phyloP scores from a whole-genome alignment of 2,329 filamentous ascomycete genomes.

The Cordyceps javanica region DNA sequence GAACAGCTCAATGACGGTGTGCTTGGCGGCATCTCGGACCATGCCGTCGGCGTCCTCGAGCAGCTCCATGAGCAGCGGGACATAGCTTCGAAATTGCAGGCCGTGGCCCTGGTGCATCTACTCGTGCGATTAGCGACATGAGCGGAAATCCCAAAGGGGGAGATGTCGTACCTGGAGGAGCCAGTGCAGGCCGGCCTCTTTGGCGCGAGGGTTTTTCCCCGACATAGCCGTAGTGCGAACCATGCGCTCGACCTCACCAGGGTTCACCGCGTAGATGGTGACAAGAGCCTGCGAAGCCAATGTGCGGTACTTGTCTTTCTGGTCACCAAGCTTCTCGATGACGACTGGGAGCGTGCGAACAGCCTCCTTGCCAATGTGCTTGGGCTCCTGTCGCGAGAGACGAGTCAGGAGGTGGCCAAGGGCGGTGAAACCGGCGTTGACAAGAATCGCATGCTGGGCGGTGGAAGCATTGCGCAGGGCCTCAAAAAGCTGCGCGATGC shows the following conservation, averaged over 20 bases:
- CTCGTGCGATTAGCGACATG: neutral
- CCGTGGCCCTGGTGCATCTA: conserved; percentile 77
- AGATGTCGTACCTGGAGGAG: conserved; percentile 59
- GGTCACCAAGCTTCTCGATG: conserved; percentile 79
- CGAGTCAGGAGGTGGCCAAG: conserved; percentile 84
- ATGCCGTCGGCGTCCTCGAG: conserved; percentile 85
- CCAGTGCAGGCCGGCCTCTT: conserved; percentile 82
- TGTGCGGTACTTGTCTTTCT: conserved; percentile 75
- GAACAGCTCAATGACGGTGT: conserved; percentile 81
- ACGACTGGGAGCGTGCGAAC: conserved; percentile 67
- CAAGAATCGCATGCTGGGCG: conserved; percentile 70
- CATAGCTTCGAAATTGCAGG: conserved; percentile 76
- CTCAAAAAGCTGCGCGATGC: conserved; percentile 71
- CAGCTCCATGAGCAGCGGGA: conserved; percentile 74
- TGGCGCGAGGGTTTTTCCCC: conserved; percentile 76
- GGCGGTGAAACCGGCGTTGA: conserved; percentile 79
- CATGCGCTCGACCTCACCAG: conserved; percentile 69
- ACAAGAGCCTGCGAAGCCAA: conserved; percentile 69
- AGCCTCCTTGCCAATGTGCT: conserved; percentile 63
- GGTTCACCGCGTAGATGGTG: conserved; percentile 67
- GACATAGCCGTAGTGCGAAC: conserved; percentile 73
- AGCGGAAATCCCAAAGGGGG: neutral
- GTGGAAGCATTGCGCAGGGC: conserved; percentile 68
- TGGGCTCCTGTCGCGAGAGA: conserved; percentile 76
- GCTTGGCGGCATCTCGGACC: conserved; percentile 79